Evolutionary conservation across 1,139 yeast species (phyloP).

Genomic region (Debaryomycetaceae sp.): DNA sequence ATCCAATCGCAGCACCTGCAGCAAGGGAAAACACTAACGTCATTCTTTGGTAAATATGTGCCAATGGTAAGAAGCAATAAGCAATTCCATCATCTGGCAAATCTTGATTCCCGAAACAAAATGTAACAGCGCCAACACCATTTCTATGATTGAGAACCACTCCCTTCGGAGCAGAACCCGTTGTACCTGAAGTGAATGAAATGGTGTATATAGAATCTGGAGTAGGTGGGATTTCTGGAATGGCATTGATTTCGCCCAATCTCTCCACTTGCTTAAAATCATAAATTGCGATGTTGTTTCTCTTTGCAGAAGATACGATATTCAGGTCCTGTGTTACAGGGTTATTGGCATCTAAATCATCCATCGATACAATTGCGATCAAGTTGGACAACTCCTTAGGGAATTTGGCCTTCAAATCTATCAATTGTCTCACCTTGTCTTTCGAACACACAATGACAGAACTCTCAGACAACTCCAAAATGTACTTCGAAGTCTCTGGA

Average conservation of each 20-base stretch:
- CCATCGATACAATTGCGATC: conserved; percentile 38
- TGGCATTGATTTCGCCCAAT: conserved; percentile 49
- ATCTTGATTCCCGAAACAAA: conserved; percentile 15
- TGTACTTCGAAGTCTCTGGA: conserved; percentile 30
- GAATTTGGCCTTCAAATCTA: conserved; percentile 23
- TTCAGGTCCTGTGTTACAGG: conserved; percentile 8
- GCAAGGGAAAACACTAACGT: conserved; percentile 20
- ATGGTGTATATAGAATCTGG: conserved; percentile 59
- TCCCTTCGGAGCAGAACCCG: conserved; percentile 69
- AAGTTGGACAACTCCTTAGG: conserved; percentile 25
- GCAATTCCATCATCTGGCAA: conserved; percentile 7
- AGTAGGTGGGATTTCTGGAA: conserved; percentile 46
- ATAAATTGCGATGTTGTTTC: conserved; percentile 28
- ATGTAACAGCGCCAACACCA: conserved; percentile 48
- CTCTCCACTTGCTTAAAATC: conserved; percentile 51
- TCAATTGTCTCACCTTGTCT: conserved; percentile 26
- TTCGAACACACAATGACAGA: conserved; percentile 35
- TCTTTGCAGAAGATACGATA: conserved; percentile 19
- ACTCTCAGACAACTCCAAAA: conserved; percentile 30
- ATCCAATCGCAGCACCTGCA: conserved; percentile 32
- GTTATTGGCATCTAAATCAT: conserved; percentile 27
- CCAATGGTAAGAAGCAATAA: conserved; percentile 57
- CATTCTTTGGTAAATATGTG: conserved; percentile 63
- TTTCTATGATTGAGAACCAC: conserved; percentile 58
- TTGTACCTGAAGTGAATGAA: conserved; percentile 76